Evolutionary conservation across 768 basidiomycete genomes (phyloP).

Genomic region (Agaricus blazei): DNA sequence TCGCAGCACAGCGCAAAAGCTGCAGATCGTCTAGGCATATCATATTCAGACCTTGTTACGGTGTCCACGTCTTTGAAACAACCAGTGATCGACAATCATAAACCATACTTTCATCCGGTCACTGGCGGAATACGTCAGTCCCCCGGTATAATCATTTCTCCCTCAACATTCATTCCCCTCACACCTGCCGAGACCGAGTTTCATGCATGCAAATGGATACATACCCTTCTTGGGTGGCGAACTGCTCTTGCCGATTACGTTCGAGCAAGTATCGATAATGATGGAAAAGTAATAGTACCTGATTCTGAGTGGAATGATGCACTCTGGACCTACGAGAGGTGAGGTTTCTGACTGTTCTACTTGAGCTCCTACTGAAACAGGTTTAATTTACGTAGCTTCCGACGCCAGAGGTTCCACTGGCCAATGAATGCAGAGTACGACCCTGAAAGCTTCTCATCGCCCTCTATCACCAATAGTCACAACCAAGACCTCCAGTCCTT

Average conservation of each 20-base stretch:
- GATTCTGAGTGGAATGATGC: constrained; percentile 34
- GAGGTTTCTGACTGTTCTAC: constrained; percentile 13
- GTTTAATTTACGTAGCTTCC: constrained; percentile 41
- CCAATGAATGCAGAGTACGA: constrained; percentile 34
- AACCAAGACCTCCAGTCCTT: background rate
- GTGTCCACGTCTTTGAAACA: constrained; percentile 19
- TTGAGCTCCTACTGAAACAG: background rate
- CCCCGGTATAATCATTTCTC: constrained; percentile 58
- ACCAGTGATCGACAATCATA: background rate
- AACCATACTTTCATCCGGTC: background rate
- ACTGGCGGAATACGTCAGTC: constrained; percentile 37
- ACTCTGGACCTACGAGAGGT: constrained; percentile 60
- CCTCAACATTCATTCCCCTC: constrained; percentile 54
- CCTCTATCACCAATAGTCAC: background rate
- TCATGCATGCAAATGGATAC: constrained; percentile 68
- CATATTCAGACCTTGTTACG: constrained; percentile 26
- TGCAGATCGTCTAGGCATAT: constrained; percentile 35
- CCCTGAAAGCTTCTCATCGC: constrained; percentile 12
- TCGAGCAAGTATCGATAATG: constrained; percentile 29
- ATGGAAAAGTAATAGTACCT: constrained; percentile 27
- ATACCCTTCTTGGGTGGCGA: constrained; percentile 58
- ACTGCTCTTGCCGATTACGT: constrained; percentile 51
- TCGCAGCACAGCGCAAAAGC: constrained; percentile 30
- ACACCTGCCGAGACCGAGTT: constrained; percentile 60
- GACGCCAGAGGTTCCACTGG: constrained; percentile 66